These are phyloP conservation scores for Ceratocystis cacaofunesta DNA, from an alignment of 2,329 filamentous ascomycete species.

Conservation along the genomic window DNA sequence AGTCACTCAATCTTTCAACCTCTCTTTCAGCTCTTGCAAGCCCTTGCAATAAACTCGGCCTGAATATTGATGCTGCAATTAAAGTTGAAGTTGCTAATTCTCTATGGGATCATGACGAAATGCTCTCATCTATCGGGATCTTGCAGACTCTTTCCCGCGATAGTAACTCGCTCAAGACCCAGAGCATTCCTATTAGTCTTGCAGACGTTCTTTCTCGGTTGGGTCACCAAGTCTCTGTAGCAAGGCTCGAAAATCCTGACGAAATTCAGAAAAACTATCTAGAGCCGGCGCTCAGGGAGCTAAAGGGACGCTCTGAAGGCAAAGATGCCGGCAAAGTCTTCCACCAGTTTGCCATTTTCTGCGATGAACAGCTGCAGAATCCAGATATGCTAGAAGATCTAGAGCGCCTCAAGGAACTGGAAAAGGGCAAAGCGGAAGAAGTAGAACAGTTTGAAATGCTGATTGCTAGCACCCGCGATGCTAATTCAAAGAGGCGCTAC, in stretches of 20 bases:
- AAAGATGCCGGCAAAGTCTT: conserved; percentile 75
- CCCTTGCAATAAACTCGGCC: conserved; percentile 51
- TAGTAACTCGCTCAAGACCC: conserved; percentile 43
- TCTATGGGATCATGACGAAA: conserved; percentile 88
- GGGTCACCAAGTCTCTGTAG: conserved; percentile 77
- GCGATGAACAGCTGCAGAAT: conserved; percentile 84
- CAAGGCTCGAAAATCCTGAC: conserved; percentile 79
- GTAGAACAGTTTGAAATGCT: conserved; percentile 49
- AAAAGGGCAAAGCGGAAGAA: conserved; percentile 48
- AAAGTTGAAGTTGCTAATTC: conserved; percentile 76
- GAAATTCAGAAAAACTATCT: conserved; percentile 79
- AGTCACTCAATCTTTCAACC: conserved; percentile 73
- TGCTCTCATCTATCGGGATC: conserved; percentile 76
- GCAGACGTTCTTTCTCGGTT: conserved; percentile 76
- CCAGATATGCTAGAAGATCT: conserved; percentile 74
- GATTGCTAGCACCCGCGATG: conserved; percentile 37
- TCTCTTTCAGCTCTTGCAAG: conserved; percentile 64
- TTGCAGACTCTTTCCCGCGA: conserved; percentile 51
- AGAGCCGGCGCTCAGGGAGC: conserved; percentile 65
- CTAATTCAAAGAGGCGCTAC: conserved; percentile 39
- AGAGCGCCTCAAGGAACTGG: conserved; percentile 58
- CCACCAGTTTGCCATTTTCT: conserved; percentile 89
- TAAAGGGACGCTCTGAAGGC: conserved; percentile 53
- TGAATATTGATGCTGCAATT: conserved; percentile 63
- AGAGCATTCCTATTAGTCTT: conserved; percentile 56